Evolutionary conservation across 1,139 yeast genomes (phyloP).

Genomic region (Yamadazyma pseudoaaseri): DNA sequence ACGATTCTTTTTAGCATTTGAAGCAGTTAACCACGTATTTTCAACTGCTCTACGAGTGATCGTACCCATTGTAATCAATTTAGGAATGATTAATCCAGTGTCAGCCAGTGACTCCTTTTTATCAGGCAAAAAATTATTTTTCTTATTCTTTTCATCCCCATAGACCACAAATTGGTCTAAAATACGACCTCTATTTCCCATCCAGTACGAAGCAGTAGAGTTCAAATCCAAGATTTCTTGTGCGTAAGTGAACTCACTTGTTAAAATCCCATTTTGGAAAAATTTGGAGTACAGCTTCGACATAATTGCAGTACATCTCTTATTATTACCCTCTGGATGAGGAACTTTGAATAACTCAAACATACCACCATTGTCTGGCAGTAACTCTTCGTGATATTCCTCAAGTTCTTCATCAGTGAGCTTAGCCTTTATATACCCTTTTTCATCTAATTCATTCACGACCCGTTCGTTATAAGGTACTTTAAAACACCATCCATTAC

Average conservation of each 20-base stretch:
- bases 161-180: constrained; percentile 82
- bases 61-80: constrained; percentile 90
- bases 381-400: constrained; percentile 16
- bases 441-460: constrained; percentile 38
- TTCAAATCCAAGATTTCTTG: constrained; percentile 74
- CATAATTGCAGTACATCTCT: constrained; percentile 75
- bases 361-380: constrained; percentile 17
- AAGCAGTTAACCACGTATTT: constrained; percentile 96
- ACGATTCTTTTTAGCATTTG: constrained; percentile 81
- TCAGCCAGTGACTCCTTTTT: constrained; percentile 24
- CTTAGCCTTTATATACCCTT: constrained; percentile 52
- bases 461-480: constrained; percentile 44
- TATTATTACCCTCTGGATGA: constrained; percentile 80
- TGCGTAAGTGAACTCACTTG: constrained; percentile 74
- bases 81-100: constrained; percentile 80
- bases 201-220: constrained; percentile 88
- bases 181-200: constrained; percentile 83
- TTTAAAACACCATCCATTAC: constrained; percentile 87
- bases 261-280: constrained; percentile 72
- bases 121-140: constrained; percentile 26
- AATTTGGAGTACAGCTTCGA: constrained; percentile 70
- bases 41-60: constrained; percentile 96
- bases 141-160: constrained; percentile 21
- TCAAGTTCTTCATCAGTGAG: constrained; percentile 27
- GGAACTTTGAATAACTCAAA: constrained; percentile 70